phyloP scores from a whole-genome alignment of 768 basidiomycete genomes.

The Naganishia vaughanmartiniae region DNA sequence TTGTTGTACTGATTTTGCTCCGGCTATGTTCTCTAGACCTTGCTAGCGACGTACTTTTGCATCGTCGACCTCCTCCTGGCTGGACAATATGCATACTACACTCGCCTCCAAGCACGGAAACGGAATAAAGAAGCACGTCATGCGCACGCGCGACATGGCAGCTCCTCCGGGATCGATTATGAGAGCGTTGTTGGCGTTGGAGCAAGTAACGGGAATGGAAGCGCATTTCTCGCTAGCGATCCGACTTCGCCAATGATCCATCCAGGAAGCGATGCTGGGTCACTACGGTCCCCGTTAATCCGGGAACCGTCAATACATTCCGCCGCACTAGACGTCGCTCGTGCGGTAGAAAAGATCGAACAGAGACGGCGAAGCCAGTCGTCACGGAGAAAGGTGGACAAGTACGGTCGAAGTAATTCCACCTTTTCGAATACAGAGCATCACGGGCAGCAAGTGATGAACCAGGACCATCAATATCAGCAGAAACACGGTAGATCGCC shows the following conservation, averaged over 20 bases:
- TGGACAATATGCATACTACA: conserved; percentile 77
- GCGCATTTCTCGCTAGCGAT: not conserved
- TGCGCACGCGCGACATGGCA: not conserved
- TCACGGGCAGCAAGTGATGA: conserved; percentile 56
- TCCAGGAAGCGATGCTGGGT: not conserved
- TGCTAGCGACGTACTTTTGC: conserved; percentile 88
- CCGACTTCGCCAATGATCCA: not conserved
- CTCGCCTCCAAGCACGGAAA: conserved; percentile 10
- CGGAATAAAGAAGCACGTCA: not conserved
- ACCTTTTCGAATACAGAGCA: not conserved
- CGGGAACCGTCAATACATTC: conserved; percentile 11
- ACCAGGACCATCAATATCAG: too few relatives aligned
- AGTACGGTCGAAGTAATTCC: not conserved
- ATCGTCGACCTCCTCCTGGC: conserved; percentile 73
- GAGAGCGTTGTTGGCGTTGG: not conserved
- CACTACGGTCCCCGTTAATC: conserved; percentile 7
- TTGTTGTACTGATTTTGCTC: too few relatives aligned
- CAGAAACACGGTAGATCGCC: conserved; percentile 53
- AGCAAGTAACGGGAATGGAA: not conserved
- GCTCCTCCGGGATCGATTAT: not conserved
- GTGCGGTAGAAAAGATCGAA: conserved; percentile 45
- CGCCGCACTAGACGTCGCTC: conserved; percentile 48
- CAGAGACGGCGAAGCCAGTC: conserved; percentile 32
- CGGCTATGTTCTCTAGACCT: conserved; percentile 59
- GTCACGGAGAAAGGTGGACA: conserved; percentile 17